Evolutionary conservation across 1,284 basidiomycete genomes (phyloP).

Genomic region (Cutaneotrichosporon sp.): DNA sequence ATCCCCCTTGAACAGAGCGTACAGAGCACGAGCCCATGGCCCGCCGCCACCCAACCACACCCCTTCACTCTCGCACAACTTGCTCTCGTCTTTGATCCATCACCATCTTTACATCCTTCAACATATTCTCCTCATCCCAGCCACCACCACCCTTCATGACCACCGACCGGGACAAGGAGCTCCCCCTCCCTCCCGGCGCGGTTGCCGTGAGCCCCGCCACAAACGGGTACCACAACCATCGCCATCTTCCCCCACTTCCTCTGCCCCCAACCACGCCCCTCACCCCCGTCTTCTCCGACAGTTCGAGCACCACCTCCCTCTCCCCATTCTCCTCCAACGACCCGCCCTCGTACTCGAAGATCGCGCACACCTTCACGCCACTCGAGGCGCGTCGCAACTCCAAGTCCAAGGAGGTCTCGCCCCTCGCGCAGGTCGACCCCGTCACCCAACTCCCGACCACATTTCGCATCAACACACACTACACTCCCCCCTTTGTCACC

Average conservation of each 20-base stretch:
- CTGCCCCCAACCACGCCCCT: neutral
- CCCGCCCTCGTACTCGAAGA: neutral
- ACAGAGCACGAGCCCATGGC: too few species aligned
- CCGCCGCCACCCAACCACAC: too few species aligned
- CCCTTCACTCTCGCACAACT: too few species aligned
- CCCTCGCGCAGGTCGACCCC: conserved; percentile 18
- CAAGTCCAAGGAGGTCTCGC: neutral
- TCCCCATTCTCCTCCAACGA: neutral
- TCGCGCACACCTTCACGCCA: neutral
- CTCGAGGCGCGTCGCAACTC: neutral
- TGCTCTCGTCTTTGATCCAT: neutral
- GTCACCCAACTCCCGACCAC: conserved; percentile 25
- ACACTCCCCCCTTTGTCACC: conserved; percentile 18
- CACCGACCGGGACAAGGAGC: neutral
- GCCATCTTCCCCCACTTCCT: neutral
- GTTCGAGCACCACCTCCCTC: neutral
- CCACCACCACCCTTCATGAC: conserved; percentile 3
- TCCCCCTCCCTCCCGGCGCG: neutral
- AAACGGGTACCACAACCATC: neutral
- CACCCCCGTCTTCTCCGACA: neutral
- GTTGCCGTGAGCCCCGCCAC: neutral
- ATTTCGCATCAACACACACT: conserved; percentile 20
- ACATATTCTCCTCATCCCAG: neutral
- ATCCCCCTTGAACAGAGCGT: too few species aligned
- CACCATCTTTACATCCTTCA: neutral